Evolutionary conservation across 306 rosid genomes (phyloP).

Genomic region (Corylus americana): DNA sequence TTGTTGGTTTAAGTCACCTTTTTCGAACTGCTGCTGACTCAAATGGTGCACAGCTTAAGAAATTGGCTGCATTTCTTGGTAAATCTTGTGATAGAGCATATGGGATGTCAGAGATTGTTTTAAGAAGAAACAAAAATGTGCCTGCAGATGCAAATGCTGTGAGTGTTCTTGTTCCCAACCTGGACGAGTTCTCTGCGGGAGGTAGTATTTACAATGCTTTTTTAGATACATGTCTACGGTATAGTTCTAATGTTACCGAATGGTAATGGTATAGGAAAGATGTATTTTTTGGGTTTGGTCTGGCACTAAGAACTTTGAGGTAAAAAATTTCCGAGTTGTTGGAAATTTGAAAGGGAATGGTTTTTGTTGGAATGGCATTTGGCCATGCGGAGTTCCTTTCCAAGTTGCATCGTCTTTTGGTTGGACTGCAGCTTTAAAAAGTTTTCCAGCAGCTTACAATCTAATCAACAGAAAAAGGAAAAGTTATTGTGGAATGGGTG

Average conservation of each 20-base stretch:
- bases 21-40: constrained; percentile 59
- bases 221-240: not conserved
- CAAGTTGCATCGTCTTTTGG: not conserved
- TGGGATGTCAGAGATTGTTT: constrained; percentile 45
- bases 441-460: not conserved
- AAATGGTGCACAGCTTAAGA: constrained; percentile 53
- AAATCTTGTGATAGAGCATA: constrained; percentile 43
- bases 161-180: constrained; percentile 60
- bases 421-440: not conserved
- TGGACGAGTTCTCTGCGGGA: constrained; percentile 45
- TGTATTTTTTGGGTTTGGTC: not conserved
- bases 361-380: not conserved
- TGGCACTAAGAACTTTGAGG: not conserved
- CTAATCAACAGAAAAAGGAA: not conserved
- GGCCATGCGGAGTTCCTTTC: not conserved
- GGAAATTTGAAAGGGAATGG: not conserved
- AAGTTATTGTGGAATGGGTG: not conserved
- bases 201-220: constrained; percentile 48
- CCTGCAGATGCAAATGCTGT: constrained; percentile 77
- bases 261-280: not conserved
- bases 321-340: not conserved
- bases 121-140: constrained; percentile 59
- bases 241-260: not conserved
- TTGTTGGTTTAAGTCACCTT: constrained; percentile 78
- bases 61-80: constrained; percentile 59